phyloP scores from a whole-genome alignment of 2,329 filamentous ascomycete genomes.

The Teratosphaeria zuluensis region DNA sequence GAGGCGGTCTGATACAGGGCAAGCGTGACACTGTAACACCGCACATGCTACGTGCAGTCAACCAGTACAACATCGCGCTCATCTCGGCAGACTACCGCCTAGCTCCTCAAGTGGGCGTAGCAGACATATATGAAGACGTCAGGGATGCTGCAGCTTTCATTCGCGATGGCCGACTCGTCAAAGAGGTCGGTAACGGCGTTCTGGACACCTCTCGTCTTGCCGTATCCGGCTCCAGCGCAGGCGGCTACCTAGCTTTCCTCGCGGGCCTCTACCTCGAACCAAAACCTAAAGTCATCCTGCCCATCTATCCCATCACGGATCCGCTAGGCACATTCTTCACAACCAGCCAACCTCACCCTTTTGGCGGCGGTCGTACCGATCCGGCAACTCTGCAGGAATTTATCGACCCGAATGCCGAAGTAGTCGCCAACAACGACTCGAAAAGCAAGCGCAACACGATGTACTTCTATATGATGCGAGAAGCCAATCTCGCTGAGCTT shows the following conservation, averaged over 20 bases:
- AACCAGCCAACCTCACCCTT: constrained; percentile 16
- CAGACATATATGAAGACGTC: constrained; percentile 22
- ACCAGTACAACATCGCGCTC: constrained; percentile 16
- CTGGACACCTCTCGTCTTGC: constrained; percentile 17
- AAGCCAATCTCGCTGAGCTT: constrained; percentile 18
- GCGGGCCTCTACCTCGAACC: constrained; percentile 23
- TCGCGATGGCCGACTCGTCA: constrained; percentile 9
- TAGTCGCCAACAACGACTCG: constrained; percentile 14
- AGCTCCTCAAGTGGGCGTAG: constrained; percentile 22
- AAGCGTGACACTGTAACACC: constrained; percentile 14
- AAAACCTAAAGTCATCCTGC: constrained; percentile 22
- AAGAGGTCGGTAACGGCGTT: constrained; percentile 6
- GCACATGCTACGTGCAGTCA: constrained; percentile 17
- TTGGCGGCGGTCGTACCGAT: constrained; percentile 8
- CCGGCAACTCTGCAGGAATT: constrained; percentile 11
- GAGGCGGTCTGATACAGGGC: constrained; percentile 23
- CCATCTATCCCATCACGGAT: constrained; percentile 26
- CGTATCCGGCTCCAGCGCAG: constrained; percentile 21
- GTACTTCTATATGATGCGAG: constrained; percentile 21
- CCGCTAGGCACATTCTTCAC: constrained; percentile 23
- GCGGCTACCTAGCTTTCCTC: constrained; percentile 23
- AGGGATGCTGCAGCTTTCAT: constrained; percentile 21
- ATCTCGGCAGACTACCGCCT: constrained; percentile 25
- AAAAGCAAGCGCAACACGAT: constrained; percentile 11
- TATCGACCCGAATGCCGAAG: constrained; percentile 13